Conservation (phyloP, 108 stramenopile genomes). For the Pseudonitzschia pungens region DNA sequence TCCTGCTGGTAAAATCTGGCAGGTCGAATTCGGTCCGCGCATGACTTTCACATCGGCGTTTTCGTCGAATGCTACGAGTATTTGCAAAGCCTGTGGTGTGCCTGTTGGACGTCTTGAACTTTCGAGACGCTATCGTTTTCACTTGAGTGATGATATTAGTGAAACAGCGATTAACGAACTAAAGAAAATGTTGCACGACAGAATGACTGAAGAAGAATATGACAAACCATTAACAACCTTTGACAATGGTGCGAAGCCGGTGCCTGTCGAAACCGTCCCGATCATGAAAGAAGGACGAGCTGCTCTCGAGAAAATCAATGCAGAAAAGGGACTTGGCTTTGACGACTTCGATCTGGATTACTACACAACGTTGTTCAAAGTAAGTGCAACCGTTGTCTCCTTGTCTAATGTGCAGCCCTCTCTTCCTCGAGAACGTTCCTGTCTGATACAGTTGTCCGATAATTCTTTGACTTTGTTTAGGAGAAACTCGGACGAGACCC, state of each 20-base stretch:
- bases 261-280: conserved; percentile 78
- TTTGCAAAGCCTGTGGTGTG: conserved; percentile 86
- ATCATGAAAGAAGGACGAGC: conserved; percentile 88
- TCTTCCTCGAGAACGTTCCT: background rate
- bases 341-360: conserved; percentile 99
- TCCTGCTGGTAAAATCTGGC: conserved; percentile 66
- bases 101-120: conserved; percentile 85
- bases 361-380: conserved; percentile 94
- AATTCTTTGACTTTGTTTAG: conserved; percentile 33
- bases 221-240: conserved; percentile 76
- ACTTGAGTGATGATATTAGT: conserved; percentile 30
- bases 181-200: conserved; percentile 84
- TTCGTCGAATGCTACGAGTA: conserved; percentile 92
- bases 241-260: conserved; percentile 63
- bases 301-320: conserved; percentile 91
- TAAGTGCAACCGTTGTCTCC: conserved; percentile 26
- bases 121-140: conserved; percentile 73
- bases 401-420: background rate
- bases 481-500: conserved; percentile 94
- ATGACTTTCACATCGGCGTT: conserved; percentile 96
- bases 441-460: conserved; percentile 3
- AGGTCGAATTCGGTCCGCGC: conserved; percentile 97
- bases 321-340: conserved; percentile 91
- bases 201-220: conserved; percentile 98
- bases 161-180: conserved; percentile 47